Conservation (phyloP, 805 yeast genomes). For the Torulaspora indica region DNA sequence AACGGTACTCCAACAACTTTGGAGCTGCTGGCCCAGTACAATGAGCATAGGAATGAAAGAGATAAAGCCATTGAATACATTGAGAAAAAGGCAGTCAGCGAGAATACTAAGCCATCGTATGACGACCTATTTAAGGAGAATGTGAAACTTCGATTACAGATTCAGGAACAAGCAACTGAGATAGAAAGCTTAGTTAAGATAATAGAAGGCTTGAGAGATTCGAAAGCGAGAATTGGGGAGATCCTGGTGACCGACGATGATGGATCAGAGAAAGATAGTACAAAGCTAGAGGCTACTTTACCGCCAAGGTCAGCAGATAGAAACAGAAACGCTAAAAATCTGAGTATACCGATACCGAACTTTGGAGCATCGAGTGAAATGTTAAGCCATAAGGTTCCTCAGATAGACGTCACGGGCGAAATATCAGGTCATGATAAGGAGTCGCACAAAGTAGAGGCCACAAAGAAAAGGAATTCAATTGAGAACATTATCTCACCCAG, state of each 20-base stretch:
- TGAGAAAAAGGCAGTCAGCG: constrained; percentile 20
- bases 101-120: constrained; percentile 22
- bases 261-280: constrained; percentile 2
- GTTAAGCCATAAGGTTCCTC: constrained; percentile 4
- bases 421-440: constrained; percentile 3
- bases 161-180: constrained; percentile 28
- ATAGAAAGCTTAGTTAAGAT: constrained; percentile 18
- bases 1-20: constrained; percentile 17
- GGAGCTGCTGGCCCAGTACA: constrained; percentile 30
- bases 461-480: background rate
- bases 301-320: constrained; percentile 43
- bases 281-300: constrained; percentile 11
- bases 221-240: constrained; percentile 10
- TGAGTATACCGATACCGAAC: constrained; percentile 13
- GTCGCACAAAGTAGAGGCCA: background rate
- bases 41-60: constrained; percentile 29
- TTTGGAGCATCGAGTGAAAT: background rate
- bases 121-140: constrained; percentile 34
- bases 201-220: constrained; percentile 16
- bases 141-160: constrained; percentile 25
- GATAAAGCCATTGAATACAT: constrained; percentile 30
- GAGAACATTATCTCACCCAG: constrained; percentile 7
- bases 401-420: constrained; percentile 10
- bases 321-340: constrained; percentile 21
- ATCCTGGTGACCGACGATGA: constrained; percentile 5